These are phyloP conservation scores for Fusarium fujikuroi DNA, from an alignment of 2,329 filamentous ascomycete genomes.

Conservation along the genomic window DNA sequence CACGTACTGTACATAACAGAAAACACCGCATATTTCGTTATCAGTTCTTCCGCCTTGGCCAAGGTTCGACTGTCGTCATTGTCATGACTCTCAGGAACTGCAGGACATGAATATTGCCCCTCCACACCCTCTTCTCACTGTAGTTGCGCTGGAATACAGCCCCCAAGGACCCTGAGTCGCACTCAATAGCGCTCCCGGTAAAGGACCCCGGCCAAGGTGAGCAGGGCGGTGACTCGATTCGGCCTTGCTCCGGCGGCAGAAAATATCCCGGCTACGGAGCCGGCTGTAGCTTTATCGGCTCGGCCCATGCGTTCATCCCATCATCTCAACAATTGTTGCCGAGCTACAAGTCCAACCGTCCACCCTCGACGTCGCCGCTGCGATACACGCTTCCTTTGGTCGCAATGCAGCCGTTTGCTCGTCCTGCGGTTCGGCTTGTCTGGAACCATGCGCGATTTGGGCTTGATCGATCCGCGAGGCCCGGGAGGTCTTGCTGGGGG, in stretches of 20 bases:
- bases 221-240: constrained; percentile 37
- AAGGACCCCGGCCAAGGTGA: background rate
- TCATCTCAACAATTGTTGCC: constrained; percentile 35
- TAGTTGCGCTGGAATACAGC: constrained; percentile 8
- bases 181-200: constrained; percentile 1
- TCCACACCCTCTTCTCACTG: constrained; percentile 33
- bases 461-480: constrained; percentile 37
- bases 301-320: constrained; percentile 35
- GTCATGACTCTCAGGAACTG: constrained; percentile 18
- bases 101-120: constrained; percentile 20
- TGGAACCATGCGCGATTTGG: constrained; percentile 45
- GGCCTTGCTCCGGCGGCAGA: constrained; percentile 37
- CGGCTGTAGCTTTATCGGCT: constrained; percentile 40
- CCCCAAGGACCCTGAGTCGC: constrained; percentile 8
- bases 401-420: constrained; percentile 51
- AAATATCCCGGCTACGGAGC: constrained; percentile 39
- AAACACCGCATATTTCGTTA: constrained; percentile 37
- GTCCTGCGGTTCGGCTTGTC: constrained; percentile 46
- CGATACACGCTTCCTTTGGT: constrained; percentile 20
- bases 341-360: constrained; percentile 13
- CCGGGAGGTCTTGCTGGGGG: constrained; percentile 32
- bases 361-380: constrained; percentile 26
- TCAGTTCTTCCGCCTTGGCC: constrained; percentile 22
- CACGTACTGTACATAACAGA: constrained; percentile 21
- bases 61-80: constrained; percentile 35